Evolutionary conservation across 495 filamentous ascomycete genomes (phyloP), one percentile per base, ranked within the genome.

Genomic region (Hypoxylon perforatum): DNA sequence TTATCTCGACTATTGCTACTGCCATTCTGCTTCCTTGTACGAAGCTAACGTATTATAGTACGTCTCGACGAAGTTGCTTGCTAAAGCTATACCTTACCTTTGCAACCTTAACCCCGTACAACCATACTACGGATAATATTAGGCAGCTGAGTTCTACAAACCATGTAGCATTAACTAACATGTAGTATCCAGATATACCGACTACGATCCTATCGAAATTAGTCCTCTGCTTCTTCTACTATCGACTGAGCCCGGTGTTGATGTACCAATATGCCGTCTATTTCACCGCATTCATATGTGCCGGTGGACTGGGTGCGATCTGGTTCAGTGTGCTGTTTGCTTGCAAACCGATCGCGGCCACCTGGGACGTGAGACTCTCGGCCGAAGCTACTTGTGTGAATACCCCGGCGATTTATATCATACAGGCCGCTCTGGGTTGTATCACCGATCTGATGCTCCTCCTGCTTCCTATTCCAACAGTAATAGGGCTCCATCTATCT

Each of bases 371-470:
- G 22, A 53, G 36, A 5, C 65, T 77, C 17, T 14, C 19, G 0
- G 75, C 74, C 0, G 63, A 55, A 10, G 48, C 48, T 5, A 14
- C 7, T 35, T 81, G 78, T 50, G 68, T 81, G 42, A 65, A 75
- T 41, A 58, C 60, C 15, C 50, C 47, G 0, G 76, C 54, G 0
- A 15, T 80, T 9, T 78, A 78, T 56, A 61, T 79, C 15, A 74
- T 76, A 4, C 77, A 74, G 0, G 77, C 77, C 2, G 54, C 73
- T 23, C 74, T 75, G 0, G 79, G 79, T 30, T 77, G 73, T 15
- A 57, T 70, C n/a, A 80, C 68, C 21, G 77, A 81, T 39, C 18
- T 78, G 2, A 67, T 72, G 14, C 53, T 81, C 19, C 62, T 80
- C 1, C 9, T 75, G n/a, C 63, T 80, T 28, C 75, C 78, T 0